A percentile compares a stretch with the other conserved stretches of the same genome.
Evolutionary conservation across 176 grass and related monocot species (phyloP).

Genomic region (Miscanthus lutarioriparius): DNA sequence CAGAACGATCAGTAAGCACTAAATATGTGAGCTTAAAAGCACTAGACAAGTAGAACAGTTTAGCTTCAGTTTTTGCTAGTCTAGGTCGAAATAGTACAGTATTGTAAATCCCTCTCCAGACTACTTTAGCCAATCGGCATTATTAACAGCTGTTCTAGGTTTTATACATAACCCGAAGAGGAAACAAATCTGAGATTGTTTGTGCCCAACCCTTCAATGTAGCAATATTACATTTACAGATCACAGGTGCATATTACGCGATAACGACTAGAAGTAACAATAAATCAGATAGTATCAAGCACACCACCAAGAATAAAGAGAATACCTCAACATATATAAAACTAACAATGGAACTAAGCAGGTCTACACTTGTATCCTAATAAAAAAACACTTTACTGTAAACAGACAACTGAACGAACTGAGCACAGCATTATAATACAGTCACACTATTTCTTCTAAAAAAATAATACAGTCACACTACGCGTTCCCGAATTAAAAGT

Average conservation of each 20-base stretch:
- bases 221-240: background rate
- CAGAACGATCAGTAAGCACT: background rate
- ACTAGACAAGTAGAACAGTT: constrained; percentile 9
- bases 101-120: background rate
- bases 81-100: background rate
- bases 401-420: constrained; percentile 16
- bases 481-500: background rate
- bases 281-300: background rate
- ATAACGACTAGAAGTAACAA: background rate
- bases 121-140: background rate
- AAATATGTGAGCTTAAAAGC: constrained; percentile 10
- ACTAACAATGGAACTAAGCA: constrained; percentile 10
- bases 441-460: too few relatives aligned
- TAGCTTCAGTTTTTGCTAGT: constrained; percentile 3
- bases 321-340: constrained; percentile 34
- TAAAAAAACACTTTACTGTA: background rate
- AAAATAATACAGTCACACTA: too few relatives aligned
- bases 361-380: background rate
- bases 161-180: background rate
- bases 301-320: background rate
- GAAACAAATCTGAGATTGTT: background rate
- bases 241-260: background rate
- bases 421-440: constrained; percentile 30
- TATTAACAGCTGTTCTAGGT: background rate
- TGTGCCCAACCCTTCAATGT: background rate